Conservation (phyloP, 345 rosid species). For the Alliaria petiolata region DNA sequence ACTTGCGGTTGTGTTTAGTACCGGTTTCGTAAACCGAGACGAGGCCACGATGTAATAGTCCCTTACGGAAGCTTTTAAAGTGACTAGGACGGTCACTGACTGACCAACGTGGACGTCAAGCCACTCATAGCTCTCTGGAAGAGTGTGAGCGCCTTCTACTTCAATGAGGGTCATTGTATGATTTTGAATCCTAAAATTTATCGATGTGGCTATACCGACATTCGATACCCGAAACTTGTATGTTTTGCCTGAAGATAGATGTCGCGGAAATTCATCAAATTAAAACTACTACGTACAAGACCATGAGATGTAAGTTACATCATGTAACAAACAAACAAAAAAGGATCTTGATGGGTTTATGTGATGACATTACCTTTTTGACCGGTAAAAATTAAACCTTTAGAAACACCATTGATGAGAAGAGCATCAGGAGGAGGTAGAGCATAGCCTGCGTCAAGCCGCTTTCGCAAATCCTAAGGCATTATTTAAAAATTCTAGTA, state of each 20-base stretch:
- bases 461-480: constrained; percentile 48
- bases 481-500: no score
- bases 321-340: no score
- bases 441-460: constrained; percentile 45
- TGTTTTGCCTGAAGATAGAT: constrained; percentile 48
- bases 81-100: constrained; percentile 54
- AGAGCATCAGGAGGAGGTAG: constrained; percentile 60
- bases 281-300: background rate
- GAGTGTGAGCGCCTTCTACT: constrained; percentile 83
- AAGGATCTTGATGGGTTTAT: background rate
- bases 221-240: constrained; percentile 73
- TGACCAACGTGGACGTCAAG: constrained; percentile 86
- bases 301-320: background rate
- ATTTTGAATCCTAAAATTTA: constrained; percentile 83
- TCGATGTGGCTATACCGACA: constrained; percentile 63
- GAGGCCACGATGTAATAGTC: constrained; percentile 78
- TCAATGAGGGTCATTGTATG: constrained; percentile 67
- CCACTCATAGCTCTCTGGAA: constrained; percentile 61
- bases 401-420: constrained; percentile 62
- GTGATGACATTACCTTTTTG: constrained; percentile 42
- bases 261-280: background rate
- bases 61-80: constrained; percentile 38
- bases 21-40: constrained; percentile 58
- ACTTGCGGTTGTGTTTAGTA: constrained; percentile 51
- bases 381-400: constrained; percentile 43